Base-by-base conservation (phyloP, 441 rosid genomes). In the Croton setiger region DNA sequence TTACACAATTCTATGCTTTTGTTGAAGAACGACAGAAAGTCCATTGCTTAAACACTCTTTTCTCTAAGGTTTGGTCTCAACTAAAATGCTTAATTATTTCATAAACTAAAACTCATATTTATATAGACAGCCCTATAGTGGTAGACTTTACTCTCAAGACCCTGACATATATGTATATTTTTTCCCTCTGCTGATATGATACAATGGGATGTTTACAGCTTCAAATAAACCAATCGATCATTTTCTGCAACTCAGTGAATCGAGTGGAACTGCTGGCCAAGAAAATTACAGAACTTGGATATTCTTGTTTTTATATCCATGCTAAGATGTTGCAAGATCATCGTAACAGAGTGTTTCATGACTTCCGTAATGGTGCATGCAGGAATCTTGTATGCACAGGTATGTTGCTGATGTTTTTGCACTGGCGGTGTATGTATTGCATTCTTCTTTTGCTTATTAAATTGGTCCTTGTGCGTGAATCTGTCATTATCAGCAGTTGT, bases 1-100 rank as follows among this genome's bases (percentile, higher is more conserved):
- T 94, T 68, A 92, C 97, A 2, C 98, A 94, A 69, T 94, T 35
- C 75, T 94, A 94, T 87, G 98, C 98, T 63, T 94, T 94, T 72
- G 98, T 94, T 75, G 98, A 94, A 84, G 98, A 94, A 77, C 83
- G 98, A 45, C 98, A 94, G 92, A 94, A 94, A 88, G 96, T 94
- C 72, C 98, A 94, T 78, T 94, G 97, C 82, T 84, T 94, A 53
- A 94, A 92, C 84, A 94, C 98, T 6, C 92, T 94, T 44, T 94
- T 94, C 83, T 90, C 97, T 47, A 94, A 94, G 98, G 98, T 94
- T 71, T 73, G 86, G 67, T 68, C 49, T 63, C 57, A 72, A 21
- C 59, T 44, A 45, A 54, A 63, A 37, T 70, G 39, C 48, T 65
- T 14, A 44, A 41, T 66, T n/a, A n/a, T n/a, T n/a, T n/a, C n/a